Conservation (phyloP, 768 basidiomycete genomes). For the Phylloporus arenicola region DNA sequence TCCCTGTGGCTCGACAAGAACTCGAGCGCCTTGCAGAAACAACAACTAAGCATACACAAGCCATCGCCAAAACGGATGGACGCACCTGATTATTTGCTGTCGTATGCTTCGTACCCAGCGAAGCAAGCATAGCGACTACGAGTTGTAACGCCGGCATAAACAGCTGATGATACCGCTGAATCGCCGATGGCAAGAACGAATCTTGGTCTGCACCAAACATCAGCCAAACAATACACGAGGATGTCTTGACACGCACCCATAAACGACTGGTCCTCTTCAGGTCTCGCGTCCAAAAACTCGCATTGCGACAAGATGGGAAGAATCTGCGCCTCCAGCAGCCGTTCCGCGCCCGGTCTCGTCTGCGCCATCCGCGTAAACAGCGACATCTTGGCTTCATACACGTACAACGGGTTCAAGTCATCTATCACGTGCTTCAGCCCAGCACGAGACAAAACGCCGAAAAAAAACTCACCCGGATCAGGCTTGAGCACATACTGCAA, state of each 20-base stretch:
- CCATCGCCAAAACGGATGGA: neutral
- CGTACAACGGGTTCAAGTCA: conserved; percentile 85
- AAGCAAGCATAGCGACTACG: conserved; percentile 68
- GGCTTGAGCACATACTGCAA: conserved; percentile 76
- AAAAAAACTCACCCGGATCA: conserved; percentile 67
- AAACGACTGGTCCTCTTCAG: conserved; percentile 76
- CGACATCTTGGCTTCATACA: conserved; percentile 94
- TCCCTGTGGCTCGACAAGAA: conserved; percentile 82
- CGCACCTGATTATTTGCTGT: conserved; percentile 66
- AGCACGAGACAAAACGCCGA: neutral
- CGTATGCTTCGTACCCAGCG: conserved; percentile 63
- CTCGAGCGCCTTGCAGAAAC: conserved; percentile 53
- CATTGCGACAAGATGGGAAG: conserved; percentile 74
- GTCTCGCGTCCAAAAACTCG: conserved; percentile 81
- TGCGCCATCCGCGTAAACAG: conserved; percentile 81
- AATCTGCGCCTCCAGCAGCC: conserved; percentile 71
- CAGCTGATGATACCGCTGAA: conserved; percentile 87
- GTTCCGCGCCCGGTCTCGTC: conserved; percentile 78
- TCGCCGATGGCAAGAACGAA: conserved; percentile 81
- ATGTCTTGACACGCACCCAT: conserved; percentile 51
- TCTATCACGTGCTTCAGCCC: conserved; percentile 39
- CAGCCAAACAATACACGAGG: neutral
- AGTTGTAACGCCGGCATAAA: conserved; percentile 85
- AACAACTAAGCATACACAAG: neutral
- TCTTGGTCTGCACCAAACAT: conserved; percentile 54